phyloP scores from a whole-genome alignment of 1,284 basidiomycete species.

The Trametes hirsuta region DNA sequence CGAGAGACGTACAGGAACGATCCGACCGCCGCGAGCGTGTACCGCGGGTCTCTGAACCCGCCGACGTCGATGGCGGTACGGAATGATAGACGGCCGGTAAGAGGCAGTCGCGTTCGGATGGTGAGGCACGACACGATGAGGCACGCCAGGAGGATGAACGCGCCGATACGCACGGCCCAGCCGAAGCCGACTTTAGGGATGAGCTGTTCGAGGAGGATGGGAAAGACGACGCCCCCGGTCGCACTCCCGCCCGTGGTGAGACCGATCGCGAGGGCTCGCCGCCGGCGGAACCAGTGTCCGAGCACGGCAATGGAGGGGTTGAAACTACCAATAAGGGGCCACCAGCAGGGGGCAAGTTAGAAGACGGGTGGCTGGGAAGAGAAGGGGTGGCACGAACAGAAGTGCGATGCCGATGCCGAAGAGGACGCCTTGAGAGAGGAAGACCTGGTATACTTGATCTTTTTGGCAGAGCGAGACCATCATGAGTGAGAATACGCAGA shows the following conservation, averaged over 20 bases:
- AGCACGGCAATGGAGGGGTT: conserved; percentile 15
- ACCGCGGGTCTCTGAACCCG: conserved; percentile 37
- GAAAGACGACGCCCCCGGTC: conserved; percentile 65
- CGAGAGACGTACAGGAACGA: conserved; percentile 35
- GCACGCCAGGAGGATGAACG: conserved; percentile 36
- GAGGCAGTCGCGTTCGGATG: conserved; percentile 34
- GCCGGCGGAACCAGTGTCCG: conserved; percentile 36
- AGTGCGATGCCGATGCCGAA: conserved; percentile 38
- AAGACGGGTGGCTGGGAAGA: not conserved
- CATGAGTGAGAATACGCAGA: conserved; percentile 39
- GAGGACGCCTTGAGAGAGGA: conserved; percentile 40
- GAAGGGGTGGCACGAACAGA: conserved; percentile 28
- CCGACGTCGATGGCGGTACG: conserved; percentile 33
- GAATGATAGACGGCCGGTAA: conserved; percentile 24
- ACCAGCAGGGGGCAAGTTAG: too few species aligned
- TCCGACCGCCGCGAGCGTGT: conserved; percentile 32
- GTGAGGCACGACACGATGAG: conserved; percentile 35
- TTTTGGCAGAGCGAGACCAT: conserved; percentile 38
- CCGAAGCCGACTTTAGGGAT: conserved; percentile 59
- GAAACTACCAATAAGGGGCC: not conserved
- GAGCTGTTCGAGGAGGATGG: conserved; percentile 61
- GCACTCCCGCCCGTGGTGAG: conserved; percentile 41
- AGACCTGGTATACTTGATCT: conserved; percentile 39
- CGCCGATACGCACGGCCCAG: conserved; percentile 53
- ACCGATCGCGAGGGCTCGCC: conserved; percentile 57